phyloP scores from a whole-genome alignment of 352 stramenopile genomes.

The Pythium chondricola region DNA sequence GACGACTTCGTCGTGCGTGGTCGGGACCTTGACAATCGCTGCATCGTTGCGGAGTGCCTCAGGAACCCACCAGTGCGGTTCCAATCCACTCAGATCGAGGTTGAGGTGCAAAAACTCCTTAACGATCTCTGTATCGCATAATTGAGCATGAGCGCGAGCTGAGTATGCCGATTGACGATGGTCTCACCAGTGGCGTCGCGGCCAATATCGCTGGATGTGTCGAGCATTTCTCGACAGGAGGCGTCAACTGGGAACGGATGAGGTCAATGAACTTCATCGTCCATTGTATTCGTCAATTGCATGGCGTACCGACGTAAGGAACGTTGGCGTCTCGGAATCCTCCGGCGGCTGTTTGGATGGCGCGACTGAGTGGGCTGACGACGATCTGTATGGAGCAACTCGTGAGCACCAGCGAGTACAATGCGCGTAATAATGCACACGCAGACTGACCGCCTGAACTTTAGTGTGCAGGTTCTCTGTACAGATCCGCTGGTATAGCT shows the following conservation, averaged over 20 bases:
- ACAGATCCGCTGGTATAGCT: constrained; percentile 39
- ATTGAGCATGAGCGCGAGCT: not conserved
- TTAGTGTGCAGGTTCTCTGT: constrained; percentile 39
- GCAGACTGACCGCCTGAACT: constrained; percentile 51
- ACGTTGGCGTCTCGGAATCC: constrained; percentile 47
- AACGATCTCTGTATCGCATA: constrained; percentile 4
- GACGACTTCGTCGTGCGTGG: constrained; percentile 40
- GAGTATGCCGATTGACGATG: too few species aligned
- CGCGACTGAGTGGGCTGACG: constrained; percentile 74
- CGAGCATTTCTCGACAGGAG: constrained; percentile 74
- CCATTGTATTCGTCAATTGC: too few species aligned
- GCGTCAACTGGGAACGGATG: constrained; percentile 44
- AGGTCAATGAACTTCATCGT: too few species aligned
- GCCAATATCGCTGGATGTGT: constrained; percentile 81
- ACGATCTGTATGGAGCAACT: constrained; percentile 59
- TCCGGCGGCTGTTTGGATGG: constrained; percentile 71
- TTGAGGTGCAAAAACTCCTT: constrained; percentile 15
- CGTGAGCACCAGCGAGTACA: too few species aligned
- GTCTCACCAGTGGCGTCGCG: constrained; percentile 41
- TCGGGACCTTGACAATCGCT: constrained; percentile 22
- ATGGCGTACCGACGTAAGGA: constrained; percentile 61
- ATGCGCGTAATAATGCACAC: not conserved
- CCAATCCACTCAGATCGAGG: constrained; percentile 30
- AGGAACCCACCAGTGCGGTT: constrained; percentile 62
- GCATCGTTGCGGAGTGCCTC: constrained; percentile 23